Percentiles rank a stretch among this genome's conserved stretches.
Conservation (phyloP, 2,329 filamentous ascomycete species). For the Phialophora verrucosa region DNA sequence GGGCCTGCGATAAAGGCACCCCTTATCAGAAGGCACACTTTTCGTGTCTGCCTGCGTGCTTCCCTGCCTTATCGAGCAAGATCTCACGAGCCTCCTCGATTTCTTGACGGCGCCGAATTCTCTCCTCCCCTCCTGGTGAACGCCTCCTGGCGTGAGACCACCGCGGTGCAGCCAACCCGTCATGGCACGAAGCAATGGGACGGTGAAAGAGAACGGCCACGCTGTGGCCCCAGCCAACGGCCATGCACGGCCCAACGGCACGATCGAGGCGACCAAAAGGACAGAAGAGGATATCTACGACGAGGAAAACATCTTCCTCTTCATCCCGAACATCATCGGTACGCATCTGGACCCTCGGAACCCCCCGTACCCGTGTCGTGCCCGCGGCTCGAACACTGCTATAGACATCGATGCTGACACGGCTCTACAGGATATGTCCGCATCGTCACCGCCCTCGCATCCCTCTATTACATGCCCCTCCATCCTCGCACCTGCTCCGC, state of each 20-base stretch:
- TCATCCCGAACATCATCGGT: slow-evolving; percentile 84
- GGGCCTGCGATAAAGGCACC: slow-evolving; percentile 11
- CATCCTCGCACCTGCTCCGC: slow-evolving; percentile 57
- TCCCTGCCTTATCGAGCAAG: slow-evolving; percentile 13
- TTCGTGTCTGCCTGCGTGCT: neutral
- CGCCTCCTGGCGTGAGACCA: neutral
- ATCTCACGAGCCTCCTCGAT: slow-evolving; percentile 14
- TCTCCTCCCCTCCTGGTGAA: neutral
- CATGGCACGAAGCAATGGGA: slow-evolving; percentile 24
- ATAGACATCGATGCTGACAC: neutral
- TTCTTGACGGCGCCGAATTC: neutral
- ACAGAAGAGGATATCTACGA: slow-evolving; percentile 47
- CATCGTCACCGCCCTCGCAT: slow-evolving; percentile 82
- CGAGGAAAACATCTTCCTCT: slow-evolving; percentile 78
- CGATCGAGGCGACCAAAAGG: slow-evolving; percentile 32
- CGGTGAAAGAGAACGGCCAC: slow-evolving; percentile 22
- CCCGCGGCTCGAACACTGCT: neutral
- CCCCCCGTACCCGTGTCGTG: neutral
- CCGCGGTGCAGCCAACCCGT: slow-evolving; percentile 1
- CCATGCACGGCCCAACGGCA: slow-evolving; percentile 43
- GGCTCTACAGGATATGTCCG: slow-evolving; percentile 70
- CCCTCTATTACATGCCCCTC: slow-evolving; percentile 98
- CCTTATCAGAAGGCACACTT: slow-evolving; percentile 9
- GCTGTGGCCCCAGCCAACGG: slow-evolving; percentile 38
- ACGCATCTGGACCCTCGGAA: slow-evolving; percentile 41